Base-by-base conservation (phyloP, 2,329 filamentous ascomycete genomes). In the Eutypella sp. region DNA sequence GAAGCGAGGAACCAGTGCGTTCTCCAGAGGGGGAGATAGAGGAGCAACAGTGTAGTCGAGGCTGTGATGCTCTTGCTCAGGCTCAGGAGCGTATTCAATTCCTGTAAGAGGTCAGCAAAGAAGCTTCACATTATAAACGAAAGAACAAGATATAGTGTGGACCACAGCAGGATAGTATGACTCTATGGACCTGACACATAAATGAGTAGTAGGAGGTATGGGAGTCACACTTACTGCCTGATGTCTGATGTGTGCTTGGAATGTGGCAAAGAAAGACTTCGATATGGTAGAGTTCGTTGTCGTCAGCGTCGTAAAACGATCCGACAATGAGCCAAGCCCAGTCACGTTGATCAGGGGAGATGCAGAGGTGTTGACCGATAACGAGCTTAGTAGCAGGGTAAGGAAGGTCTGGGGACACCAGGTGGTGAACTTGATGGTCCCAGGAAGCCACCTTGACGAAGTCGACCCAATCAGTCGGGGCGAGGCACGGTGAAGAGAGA, bases 311-410 rank as follows among this genome's bases (percentile, higher is more conserved):
- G 57, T 72, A 75, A 44, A 76, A 78, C 1, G 67, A 67, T 0
- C 66, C 73, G 13, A 74, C 62, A 19, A 74, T 62, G 40, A 77
- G 63, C 66, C 67, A 75, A 15, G 68, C 72, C 70, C 71, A 76
- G 47, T 56, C 65, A 0, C 57, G 61, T 3, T 59, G 55, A 20
- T 62, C 57, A 2, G 55, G 58, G 15, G 61, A 63, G 8, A 59
- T 48, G 42, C 66, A 54, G 38, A 72, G 54, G 44, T 69, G 61
- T 52, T 75, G 72, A 16, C 68, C 72, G 41, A 76, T 64, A 51
- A 71, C 52, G 23, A 75, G 63, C 47, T 70, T 72, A 3, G 65
- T 67, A 11, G 74, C 74, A 3, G 74, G 70, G 38, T 59, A 55
- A 3, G 74, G 74, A 16, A 77, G 61, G 34, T 62, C 50, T 19